Evolutionary conservation across 345 rosid species (phyloP).

Genomic region (Luvunga scandens): DNA sequence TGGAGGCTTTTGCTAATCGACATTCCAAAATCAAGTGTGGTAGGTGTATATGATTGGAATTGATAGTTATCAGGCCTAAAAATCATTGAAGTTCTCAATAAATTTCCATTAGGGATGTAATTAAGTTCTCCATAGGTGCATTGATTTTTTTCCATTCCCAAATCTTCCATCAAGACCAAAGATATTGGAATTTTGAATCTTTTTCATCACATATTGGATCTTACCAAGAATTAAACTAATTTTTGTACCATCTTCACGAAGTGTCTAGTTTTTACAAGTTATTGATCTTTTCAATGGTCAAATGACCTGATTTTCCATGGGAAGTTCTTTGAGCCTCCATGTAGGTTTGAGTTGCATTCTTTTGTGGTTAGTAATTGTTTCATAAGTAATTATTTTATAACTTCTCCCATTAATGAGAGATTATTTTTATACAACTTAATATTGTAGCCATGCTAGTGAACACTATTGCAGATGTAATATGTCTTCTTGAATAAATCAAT

Average conservation of each 20-base stretch:
- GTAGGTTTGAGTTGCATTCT: too few relatives aligned
- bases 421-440: background rate
- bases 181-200: background rate
- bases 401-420: background rate
- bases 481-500: background rate
- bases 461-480: background rate
- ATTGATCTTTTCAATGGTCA: background rate
- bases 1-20: conserved; percentile 78
- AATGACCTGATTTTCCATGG: background rate
- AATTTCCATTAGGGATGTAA: background rate
- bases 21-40: conserved; percentile 94
- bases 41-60: conserved; percentile 36
- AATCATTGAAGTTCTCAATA: background rate
- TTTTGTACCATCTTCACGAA: background rate
- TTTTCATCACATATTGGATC: background rate
- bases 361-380: too few relatives aligned
- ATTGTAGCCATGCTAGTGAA: background rate
- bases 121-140: background rate
- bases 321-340: background rate
- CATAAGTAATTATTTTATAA: too few relatives aligned
- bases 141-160: too few relatives aligned
- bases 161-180: background rate
- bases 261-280: background rate
- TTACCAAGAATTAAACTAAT: background rate
- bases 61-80: background rate